Conservation (phyloP, 176 grass and related monocot species). For the Avena sativa region DNA sequence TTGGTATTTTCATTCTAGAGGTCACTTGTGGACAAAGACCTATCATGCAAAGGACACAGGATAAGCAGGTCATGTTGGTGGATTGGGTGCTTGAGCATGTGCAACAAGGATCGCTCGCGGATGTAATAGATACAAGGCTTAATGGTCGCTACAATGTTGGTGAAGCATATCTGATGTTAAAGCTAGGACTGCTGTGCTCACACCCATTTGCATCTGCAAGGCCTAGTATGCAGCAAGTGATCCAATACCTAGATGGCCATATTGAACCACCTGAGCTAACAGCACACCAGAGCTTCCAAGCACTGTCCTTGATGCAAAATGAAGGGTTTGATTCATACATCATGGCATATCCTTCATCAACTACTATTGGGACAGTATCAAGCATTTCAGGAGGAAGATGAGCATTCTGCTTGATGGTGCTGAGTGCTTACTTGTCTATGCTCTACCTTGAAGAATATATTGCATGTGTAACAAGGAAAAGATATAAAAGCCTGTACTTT, state of each 20-base stretch:
- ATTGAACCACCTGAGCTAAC: not conserved
- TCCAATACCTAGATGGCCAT: constrained; percentile 26
- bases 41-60: constrained; percentile 12
- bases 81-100: constrained; percentile 35
- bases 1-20: constrained; percentile 30
- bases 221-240: constrained; percentile 38
- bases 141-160: not conserved
- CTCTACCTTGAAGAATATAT: not conserved
- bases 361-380: not conserved
- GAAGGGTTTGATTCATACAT: constrained; percentile 37
- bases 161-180: constrained; percentile 13
- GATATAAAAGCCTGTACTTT: not conserved
- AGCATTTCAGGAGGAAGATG: constrained; percentile 31
- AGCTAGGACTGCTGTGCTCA: constrained; percentile 36
- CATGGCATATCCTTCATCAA: constrained; percentile 24
- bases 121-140: constrained; percentile 23
- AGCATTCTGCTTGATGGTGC: not conserved
- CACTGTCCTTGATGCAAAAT: constrained; percentile 28
- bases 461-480: not conserved
- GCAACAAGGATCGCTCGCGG: not conserved
- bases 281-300: not conserved
- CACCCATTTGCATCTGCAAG: constrained; percentile 33
- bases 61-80: constrained; percentile 16
- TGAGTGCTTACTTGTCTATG: not conserved
- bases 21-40: constrained; percentile 25